These are phyloP conservation scores for Wickerhamiella qilinensis DNA, from an alignment of 805 yeast species.

Conservation along the genomic window DNA sequence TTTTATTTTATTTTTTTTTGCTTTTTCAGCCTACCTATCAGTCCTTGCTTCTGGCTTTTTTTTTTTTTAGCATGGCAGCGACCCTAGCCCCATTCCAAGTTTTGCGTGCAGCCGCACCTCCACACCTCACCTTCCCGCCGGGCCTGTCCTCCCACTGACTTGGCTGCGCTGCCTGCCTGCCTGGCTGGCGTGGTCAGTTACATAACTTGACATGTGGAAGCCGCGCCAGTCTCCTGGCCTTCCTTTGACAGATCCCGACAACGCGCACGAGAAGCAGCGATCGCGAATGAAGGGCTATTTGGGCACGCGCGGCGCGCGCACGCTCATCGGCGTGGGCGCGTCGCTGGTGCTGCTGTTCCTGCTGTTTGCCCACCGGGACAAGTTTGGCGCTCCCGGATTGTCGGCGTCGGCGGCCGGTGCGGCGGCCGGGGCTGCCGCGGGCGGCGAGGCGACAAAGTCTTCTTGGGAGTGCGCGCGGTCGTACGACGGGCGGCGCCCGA, in stretches of 20 bases:
- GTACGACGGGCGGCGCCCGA: conserved; percentile 24
- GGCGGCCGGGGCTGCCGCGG: not conserved
- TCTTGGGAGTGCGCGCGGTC: conserved; percentile 20
- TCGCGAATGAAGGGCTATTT: conserved; percentile 3
- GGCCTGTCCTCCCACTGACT: too few relatives aligned
- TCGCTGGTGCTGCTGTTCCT: conserved; percentile 6
- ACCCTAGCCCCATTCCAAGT: too few relatives aligned
- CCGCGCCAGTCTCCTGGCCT: conserved; percentile 3
- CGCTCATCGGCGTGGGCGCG: conserved; percentile 5
- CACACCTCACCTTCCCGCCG: too few relatives aligned
- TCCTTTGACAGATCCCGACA: conserved; percentile 7
- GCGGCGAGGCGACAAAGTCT: not conserved
- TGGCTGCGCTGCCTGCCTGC: too few relatives aligned
- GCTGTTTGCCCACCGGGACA: conserved; percentile 2
- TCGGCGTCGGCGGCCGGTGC: not conserved
- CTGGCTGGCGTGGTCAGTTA: too few relatives aligned
- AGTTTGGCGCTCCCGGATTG: not conserved
- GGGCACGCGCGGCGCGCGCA: conserved; percentile 6
- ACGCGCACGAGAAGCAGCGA: conserved; percentile 7
- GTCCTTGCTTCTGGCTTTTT: too few relatives aligned
- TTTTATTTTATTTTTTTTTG: too few relatives aligned
- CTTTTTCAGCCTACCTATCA: too few relatives aligned
- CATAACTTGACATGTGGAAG: conserved; percentile 8
- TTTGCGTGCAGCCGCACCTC: too few relatives aligned
- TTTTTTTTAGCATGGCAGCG: too few relatives aligned